Conservation (phyloP, 768 basidiomycete genomes). For the Amanita subjunquillea region DNA sequence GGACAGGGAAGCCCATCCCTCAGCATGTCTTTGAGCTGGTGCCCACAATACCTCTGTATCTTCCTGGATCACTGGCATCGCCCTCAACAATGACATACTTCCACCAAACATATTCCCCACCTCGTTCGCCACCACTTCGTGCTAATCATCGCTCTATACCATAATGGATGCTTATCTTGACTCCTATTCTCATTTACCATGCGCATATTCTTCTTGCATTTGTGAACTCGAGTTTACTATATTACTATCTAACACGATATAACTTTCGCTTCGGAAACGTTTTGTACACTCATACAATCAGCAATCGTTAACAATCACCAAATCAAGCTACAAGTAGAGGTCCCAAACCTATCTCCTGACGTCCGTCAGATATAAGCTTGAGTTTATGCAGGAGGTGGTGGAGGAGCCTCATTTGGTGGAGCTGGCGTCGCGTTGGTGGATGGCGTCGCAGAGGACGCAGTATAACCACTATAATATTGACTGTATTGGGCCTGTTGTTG, state of each 20-base stretch:
- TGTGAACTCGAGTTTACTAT: not conserved
- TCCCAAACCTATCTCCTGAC: not conserved
- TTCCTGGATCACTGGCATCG: constrained; percentile 49
- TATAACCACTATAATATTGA: constrained; percentile 59
- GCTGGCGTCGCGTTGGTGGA: constrained; percentile 10
- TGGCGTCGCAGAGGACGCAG: constrained; percentile 13
- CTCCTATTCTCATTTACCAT: not conserved
- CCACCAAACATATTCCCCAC: constrained; percentile 41
- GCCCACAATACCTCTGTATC: constrained; percentile 64
- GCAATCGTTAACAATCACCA: constrained; percentile 1
- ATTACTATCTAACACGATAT: not conserved
- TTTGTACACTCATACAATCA: not conserved
- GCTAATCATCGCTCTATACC: constrained; percentile 16
- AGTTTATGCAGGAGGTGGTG: constrained; percentile 22
- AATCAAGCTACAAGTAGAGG: not conserved
- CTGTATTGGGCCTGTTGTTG: constrained; percentile 65
- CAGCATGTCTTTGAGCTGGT: constrained; percentile 77
- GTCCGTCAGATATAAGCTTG: not conserved
- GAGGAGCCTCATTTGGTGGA: constrained; percentile 14
- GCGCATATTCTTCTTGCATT: not conserved
- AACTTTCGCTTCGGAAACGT: not conserved
- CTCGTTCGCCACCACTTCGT: constrained; percentile 40
- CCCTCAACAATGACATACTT: constrained; percentile 44
- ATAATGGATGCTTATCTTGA: constrained; percentile 3
- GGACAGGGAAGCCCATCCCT: constrained; percentile 34